A percentile compares a stretch with the other conserved stretches of the same genome.
Conservation (phyloP, 2,329 filamentous ascomycete genomes). For the Talaromyces sp. region DNA sequence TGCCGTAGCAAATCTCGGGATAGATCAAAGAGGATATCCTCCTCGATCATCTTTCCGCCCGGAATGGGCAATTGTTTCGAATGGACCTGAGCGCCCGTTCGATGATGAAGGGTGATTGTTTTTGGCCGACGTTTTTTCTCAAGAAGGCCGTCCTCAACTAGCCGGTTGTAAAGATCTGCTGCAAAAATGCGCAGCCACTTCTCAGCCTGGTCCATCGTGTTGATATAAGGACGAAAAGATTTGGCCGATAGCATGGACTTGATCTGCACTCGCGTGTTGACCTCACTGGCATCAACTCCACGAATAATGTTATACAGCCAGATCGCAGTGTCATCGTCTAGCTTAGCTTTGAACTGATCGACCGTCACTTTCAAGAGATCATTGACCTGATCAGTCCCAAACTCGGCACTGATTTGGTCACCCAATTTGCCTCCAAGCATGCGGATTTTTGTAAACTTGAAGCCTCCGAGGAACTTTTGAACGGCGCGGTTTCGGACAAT, state of each 20-base stretch:
- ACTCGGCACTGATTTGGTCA: slow-evolving; percentile 74
- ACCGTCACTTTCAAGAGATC: slow-evolving; percentile 69
- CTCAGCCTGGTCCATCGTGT: slow-evolving; percentile 67
- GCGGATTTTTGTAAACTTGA: slow-evolving; percentile 92
- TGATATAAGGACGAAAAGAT: slow-evolving; percentile 82
- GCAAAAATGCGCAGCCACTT: slow-evolving; percentile 89
- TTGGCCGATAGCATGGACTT: slow-evolving; percentile 98
- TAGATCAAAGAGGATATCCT: slow-evolving; percentile 66
- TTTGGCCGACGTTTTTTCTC: slow-evolving; percentile 83
- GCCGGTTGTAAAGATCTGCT: slow-evolving; percentile 81
- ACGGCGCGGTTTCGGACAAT: slow-evolving; percentile 84
- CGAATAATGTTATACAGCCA: slow-evolving; percentile 85
- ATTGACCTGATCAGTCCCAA: slow-evolving; percentile 72
- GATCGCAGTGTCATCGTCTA: slow-evolving; percentile 77
- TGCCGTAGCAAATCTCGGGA: slow-evolving; percentile 73
- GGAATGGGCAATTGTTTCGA: slow-evolving; percentile 75
- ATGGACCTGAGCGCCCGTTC: slow-evolving; percentile 65
- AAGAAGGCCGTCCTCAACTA: slow-evolving; percentile 84
- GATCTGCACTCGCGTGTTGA: slow-evolving; percentile 86
- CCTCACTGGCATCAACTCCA: slow-evolving; percentile 80
- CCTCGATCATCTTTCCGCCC: slow-evolving; percentile 66
- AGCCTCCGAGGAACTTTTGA: slow-evolving; percentile 69
- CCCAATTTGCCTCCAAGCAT: slow-evolving; percentile 95
- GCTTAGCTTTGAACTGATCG: slow-evolving; percentile 68
- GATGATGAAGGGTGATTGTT: slow-evolving; percentile 78